Evolutionary conservation across 2,329 filamentous ascomycete genomes (phyloP), one percentile per base, ranked within the genome.

Genomic region (Cercospora janseana): DNA sequence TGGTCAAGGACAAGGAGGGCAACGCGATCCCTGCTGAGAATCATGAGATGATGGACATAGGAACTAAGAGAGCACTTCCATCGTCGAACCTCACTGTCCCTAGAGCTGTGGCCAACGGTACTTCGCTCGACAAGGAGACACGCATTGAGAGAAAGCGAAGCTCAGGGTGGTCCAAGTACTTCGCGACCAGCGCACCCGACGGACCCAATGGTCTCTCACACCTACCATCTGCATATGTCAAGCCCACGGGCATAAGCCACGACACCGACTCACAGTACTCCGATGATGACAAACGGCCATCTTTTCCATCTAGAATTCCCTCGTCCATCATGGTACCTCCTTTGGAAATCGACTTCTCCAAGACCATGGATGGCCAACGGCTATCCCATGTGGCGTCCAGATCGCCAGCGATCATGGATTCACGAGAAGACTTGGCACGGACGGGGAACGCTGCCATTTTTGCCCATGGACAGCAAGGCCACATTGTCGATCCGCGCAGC

Each of bases 251-350:
- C 10, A 56, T 66, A 23, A 71, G 70, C 59, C 84, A 80, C 0
- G 71, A 75, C n/a, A 24, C 16, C 2, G 72, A 65, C 15, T 83
- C 78, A 3, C 79, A 58, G 21, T 64, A 63, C 46, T 63, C 63
- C 5, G 42, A 40, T 26, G 51, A 53, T 12, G 82, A 26, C 69
- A 68, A 10, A 63, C 67, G 38, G 65, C 70, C 56, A 79, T 79
- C 64, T 82, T 80, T 43, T 6, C 52, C 56, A 3, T 64, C 62
- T 28, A 59, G 60, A 3, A 66, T 67, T 48, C 66, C 66, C 1
- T 73, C 83, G 56, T 87, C 85, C n/a, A 81, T 81, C 15, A 80
- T 83, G 0, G 80, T 88, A 0, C 81, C 85, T n/a, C 83, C 86
- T 1, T 72, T 88, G 20, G 79, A 82, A 52, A 75, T 88, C 46